phyloP scores from a whole-genome alignment of 2,329 filamentous ascomycete species.

The Fusarium sterilihyphosum region DNA sequence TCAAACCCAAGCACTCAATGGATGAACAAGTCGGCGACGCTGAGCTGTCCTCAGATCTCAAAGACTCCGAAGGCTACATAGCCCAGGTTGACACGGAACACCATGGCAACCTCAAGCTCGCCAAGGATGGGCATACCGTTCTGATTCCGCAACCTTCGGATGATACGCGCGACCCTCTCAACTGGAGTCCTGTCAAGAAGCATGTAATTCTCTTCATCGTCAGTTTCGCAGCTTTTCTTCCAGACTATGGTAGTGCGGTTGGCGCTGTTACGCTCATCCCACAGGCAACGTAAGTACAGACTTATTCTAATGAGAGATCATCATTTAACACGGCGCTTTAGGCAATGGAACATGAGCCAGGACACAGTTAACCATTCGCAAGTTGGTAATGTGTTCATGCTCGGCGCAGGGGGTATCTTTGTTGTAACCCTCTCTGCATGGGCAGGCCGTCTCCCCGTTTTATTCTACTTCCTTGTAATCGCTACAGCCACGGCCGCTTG shows the following conservation, averaged over 20 bases:
- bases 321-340: background rate
- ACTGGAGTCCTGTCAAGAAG: background rate
- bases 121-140: background rate
- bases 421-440: background rate
- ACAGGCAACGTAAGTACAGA: background rate
- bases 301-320: too few relatives aligned
- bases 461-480: background rate
- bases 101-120: background rate
- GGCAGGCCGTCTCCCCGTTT: background rate
- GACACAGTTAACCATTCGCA: background rate
- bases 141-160: background rate
- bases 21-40: background rate
- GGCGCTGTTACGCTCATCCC: background rate
- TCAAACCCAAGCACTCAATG: background rate
- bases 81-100: background rate
- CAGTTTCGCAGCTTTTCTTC: background rate
- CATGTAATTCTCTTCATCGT: background rate
- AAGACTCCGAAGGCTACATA: background rate
- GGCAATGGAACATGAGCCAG: background rate
- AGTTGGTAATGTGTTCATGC: background rate
- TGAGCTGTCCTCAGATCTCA: background rate
- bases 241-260: background rate
- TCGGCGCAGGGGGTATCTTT: background rate
- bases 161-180: background rate
- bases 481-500: background rate